phyloP scores from a whole-genome alignment of 371 early-diverging fungal species.

The Lichtheimia hyalospora region DNA sequence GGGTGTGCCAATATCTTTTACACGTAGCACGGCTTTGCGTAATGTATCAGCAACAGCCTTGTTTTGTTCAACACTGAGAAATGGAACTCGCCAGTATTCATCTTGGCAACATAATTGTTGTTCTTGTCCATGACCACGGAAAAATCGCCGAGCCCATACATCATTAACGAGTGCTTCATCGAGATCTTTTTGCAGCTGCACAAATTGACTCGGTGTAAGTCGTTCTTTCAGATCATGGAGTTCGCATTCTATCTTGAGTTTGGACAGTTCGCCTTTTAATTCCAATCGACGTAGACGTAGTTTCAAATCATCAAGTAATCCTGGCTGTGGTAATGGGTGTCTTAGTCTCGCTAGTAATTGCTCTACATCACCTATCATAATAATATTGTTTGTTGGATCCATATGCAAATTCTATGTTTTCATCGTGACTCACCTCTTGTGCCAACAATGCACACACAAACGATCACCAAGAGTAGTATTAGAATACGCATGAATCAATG shows the following conservation, averaged over 20 bases:
- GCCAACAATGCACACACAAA: too few species aligned
- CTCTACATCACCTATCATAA: not conserved
- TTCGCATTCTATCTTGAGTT: slow-evolving; percentile 25
- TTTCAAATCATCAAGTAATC: slow-evolving; percentile 23
- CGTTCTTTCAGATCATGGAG: slow-evolving; percentile 30
- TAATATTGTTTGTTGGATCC: too few species aligned
- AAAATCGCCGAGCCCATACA: slow-evolving; percentile 33
- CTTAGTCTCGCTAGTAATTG: not conserved
- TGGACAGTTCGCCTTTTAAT: slow-evolving; percentile 35
- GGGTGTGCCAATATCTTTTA: slow-evolving; percentile 24
- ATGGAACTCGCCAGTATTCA: slow-evolving; percentile 19
- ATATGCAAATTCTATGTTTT: too few species aligned
- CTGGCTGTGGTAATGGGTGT: not conserved
- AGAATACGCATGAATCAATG: too few species aligned
- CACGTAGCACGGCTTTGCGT: slow-evolving; percentile 16
- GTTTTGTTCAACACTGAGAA: slow-evolving; percentile 32
- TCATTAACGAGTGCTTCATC: slow-evolving; percentile 19
- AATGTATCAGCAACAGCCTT: slow-evolving; percentile 19
- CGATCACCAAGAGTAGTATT: too few species aligned
- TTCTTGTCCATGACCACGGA: slow-evolving; percentile 10
- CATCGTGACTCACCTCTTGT: too few species aligned
- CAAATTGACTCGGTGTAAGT: slow-evolving; percentile 26
- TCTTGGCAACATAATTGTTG: not conserved
- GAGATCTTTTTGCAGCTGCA: slow-evolving; percentile 29
- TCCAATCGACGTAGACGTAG: slow-evolving; percentile 36